A percentile compares a stretch with the other conserved stretches of the same genome.
Conservation (phyloP, 306 rosid species). For the Cucurbita ficifolia region DNA sequence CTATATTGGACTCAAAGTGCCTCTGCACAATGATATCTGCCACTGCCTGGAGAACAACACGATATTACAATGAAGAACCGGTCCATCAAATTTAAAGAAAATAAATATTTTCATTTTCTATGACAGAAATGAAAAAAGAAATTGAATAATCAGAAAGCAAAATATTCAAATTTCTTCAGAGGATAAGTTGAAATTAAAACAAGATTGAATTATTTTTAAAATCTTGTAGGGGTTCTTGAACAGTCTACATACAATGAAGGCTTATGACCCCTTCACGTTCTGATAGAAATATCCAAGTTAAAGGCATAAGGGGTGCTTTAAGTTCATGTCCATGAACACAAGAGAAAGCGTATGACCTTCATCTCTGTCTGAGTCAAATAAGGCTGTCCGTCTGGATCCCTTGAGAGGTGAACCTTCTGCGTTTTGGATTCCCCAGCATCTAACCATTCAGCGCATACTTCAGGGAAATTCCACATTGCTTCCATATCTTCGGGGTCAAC, state of each 20-base stretch:
- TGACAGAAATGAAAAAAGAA: neutral
- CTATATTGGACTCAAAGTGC: conserved; percentile 42
- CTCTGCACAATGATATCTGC: conserved; percentile 38
- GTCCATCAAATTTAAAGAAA: neutral
- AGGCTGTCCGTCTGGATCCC: conserved; percentile 90
- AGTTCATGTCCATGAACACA: neutral
- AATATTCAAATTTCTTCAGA: neutral
- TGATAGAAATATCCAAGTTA: neutral
- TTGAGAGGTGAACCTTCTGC: conserved; percentile 62
- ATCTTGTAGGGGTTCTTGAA: neutral
- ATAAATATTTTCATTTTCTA: neutral
- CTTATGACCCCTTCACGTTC: neutral
- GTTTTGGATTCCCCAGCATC: conserved; percentile 62
- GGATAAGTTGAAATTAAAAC: neutral
- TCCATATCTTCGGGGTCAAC: conserved; percentile 48
- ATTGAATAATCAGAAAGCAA: neutral
- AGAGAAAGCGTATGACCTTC: conserved; percentile 32
- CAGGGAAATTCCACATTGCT: conserved; percentile 62
- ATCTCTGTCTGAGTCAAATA: conserved; percentile 83
- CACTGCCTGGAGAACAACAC: conserved; percentile 60
- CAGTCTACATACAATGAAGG: neutral
- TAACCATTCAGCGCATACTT: conserved; percentile 65
- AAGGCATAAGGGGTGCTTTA: no score
- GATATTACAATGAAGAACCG: neutral
- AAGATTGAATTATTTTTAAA: neutral